Evolutionary conservation across 208 protist genomes (phyloP), one percentile per base, ranked within the genome.

Genomic region (Crithidia acanthocephali): DNA sequence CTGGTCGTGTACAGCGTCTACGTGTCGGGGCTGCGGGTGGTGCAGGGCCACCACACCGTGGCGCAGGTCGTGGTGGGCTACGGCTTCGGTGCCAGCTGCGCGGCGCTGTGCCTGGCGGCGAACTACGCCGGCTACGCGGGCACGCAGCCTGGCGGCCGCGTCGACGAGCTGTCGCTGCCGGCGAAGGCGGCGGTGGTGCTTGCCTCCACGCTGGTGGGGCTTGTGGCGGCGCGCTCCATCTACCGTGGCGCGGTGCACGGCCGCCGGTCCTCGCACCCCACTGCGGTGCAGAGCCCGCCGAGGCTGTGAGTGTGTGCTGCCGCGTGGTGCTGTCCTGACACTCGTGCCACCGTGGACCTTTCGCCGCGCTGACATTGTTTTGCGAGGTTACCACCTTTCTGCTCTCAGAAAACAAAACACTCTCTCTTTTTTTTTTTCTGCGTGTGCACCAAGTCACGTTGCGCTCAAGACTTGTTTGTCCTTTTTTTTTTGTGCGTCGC

Each of bases 51-150:
- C 50, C 85, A 90, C 72, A 90, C 85, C 5, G 20, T 73, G 7
- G 72, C 82, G 11, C 85, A 90, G 53, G 85, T 87, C 16, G 27
- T 74, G 5, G 85, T 74, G 0, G 85, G 85, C 32, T 80, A 77
- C 57, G n/a, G 51, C 1, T 57, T 90, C 27, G 85, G 85, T 2
- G 13, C 53, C 15, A 3, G 15, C 32, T 44, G 72, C 16, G 78
- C 79, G 0, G n/a, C 42, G 2, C 15, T 74, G 8, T 79, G 56
- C 44, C 23, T 83, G 30, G 50, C 30, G 6, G 62, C 40, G 8
- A 86, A 87, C 65, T 87, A 86, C 69, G 51, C n/a, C n/a, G n/a
- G n/a, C n/a, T 86, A 84, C 57, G 28, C 32, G 2, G 80, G 81
- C 20, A 10, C 16, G 20, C 23, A 44, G 16, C 15, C 30, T 8